phyloP scores from a whole-genome alignment of 805 yeast genomes.

The Yamadazyma tumulicola region DNA sequence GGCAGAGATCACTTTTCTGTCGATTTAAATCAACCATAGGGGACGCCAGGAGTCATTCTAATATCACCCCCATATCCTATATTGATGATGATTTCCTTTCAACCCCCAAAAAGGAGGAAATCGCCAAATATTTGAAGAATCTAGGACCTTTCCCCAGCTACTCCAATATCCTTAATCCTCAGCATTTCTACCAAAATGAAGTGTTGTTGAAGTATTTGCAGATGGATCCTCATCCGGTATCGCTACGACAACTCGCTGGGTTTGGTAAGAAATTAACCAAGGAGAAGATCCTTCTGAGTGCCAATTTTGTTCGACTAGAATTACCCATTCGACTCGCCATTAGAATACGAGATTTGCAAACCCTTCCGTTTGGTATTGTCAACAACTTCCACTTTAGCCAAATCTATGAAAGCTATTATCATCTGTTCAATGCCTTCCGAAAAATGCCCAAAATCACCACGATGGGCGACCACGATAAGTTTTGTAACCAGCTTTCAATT shows the following conservation, averaged over 20 bases:
- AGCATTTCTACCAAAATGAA: conserved; percentile 85
- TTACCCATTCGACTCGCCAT: conserved; percentile 81
- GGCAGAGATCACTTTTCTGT: no score
- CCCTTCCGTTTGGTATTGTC: conserved; percentile 76
- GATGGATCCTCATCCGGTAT: conserved; percentile 80
- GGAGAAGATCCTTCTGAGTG: conserved; percentile 76
- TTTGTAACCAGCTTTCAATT: conserved; percentile 60
- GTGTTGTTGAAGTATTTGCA: conserved; percentile 60
- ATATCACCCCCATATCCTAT: conserved; percentile 27
- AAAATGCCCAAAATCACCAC: conserved; percentile 64
- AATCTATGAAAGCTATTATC: conserved; percentile 85
- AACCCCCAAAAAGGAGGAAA: conserved; percentile 25
- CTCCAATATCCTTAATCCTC: conserved; percentile 45
- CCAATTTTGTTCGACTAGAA: conserved; percentile 85
- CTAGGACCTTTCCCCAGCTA: conserved; percentile 42
- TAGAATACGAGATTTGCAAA: conserved; percentile 74
- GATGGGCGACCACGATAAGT: conserved; percentile 69
- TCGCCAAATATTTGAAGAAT: conserved; percentile 21
- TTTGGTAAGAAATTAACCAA: conserved; percentile 77
- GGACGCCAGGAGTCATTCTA: not conserved
- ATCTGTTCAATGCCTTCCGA: conserved; percentile 82
- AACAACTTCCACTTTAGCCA: conserved; percentile 82
- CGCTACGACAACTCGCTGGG: conserved; percentile 84
- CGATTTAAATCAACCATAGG: not conserved
- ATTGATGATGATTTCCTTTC: conserved; percentile 35